phyloP scores from a whole-genome alignment of 768 basidiomycete genomes.

The Suillus subalutaceus region DNA sequence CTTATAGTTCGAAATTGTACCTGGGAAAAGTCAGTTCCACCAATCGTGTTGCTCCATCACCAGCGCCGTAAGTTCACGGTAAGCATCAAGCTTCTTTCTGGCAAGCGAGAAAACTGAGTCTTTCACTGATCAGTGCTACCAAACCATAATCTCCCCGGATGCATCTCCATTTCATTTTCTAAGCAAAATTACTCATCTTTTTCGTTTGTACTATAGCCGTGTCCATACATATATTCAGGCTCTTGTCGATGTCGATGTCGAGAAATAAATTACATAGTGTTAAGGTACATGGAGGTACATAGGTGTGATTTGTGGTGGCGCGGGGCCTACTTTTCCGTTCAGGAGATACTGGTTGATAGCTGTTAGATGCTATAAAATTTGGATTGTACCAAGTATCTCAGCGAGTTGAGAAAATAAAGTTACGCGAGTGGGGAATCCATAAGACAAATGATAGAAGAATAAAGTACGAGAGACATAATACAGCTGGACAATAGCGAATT shows the following conservation, averaged over 20 bases:
- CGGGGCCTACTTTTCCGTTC: background rate
- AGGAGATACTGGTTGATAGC: background rate
- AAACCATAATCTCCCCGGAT: no score
- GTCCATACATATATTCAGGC: background rate
- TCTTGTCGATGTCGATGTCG: background rate
- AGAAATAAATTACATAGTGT: background rate
- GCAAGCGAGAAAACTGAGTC: background rate
- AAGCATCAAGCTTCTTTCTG: background rate
- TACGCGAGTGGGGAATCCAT: background rate
- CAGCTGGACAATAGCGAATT: background rate
- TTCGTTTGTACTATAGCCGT: background rate
- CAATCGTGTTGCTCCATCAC: background rate
- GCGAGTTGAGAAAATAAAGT: background rate
- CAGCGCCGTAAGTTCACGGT: background rate
- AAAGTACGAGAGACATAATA: conserved; percentile 4
- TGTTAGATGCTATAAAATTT: background rate
- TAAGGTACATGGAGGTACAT: background rate
- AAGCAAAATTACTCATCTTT: background rate
- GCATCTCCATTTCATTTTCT: background rate
- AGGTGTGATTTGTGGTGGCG: background rate
- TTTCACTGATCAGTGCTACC: background rate
- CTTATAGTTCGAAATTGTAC: no score
- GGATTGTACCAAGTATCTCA: background rate
- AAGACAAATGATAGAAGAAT: background rate
- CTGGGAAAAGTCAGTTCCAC: no score